Base-by-base conservation (phyloP, 208 protist species). In the Leishmania arabica region DNA sequence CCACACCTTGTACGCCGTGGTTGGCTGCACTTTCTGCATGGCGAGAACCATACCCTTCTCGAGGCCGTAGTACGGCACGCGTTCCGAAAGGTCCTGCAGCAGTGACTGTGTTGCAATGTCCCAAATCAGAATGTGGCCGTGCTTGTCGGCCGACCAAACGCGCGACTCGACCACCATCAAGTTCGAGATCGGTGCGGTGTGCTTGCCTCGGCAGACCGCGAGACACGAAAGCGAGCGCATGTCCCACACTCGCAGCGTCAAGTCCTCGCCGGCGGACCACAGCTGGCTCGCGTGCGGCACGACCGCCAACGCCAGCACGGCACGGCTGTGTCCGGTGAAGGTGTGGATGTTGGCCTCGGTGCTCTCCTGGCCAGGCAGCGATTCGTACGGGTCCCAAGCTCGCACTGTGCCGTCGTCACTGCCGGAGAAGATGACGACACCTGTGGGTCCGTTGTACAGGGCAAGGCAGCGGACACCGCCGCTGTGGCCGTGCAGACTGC, bases 111-210 rank as follows among this genome's bases (percentile, higher is more conserved):
- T 95, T 53, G 89, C 91, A 62, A 94, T 81, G 81, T 98, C 93
- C 94, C 95, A 98, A 58, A 98, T 64, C 65, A 95, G 64, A 49
- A 97, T 86, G 75, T 86, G 86, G 7, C 95, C 95, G 77, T 94
- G 90, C 77, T 93, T 93, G 75, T 96, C 95, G n/a, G 89, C 95
- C 37, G 88, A 92, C 94, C 95, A 98, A 70, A 98, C 80, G 60
- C 95, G 91, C 7, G 85, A 88, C 78, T 89, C 92, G 19, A 97
- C 73, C 34, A 88, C 58, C 78, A 88, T 65, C 49, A 97, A 78
- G 69, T 77, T 89, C 27, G 87, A 78, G 17, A 97, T 82, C 8
- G 94, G 94, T 21, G 94, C 92, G 24, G 81, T 86, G 86, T 97
- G 94, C 53, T 47, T 76, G 47, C 80, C 77, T 72, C 54, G 68